These are phyloP conservation scores for Cystobasidium tubakii DNA, from an alignment of 768 basidiomycete genomes.

Conservation along the genomic window DNA sequence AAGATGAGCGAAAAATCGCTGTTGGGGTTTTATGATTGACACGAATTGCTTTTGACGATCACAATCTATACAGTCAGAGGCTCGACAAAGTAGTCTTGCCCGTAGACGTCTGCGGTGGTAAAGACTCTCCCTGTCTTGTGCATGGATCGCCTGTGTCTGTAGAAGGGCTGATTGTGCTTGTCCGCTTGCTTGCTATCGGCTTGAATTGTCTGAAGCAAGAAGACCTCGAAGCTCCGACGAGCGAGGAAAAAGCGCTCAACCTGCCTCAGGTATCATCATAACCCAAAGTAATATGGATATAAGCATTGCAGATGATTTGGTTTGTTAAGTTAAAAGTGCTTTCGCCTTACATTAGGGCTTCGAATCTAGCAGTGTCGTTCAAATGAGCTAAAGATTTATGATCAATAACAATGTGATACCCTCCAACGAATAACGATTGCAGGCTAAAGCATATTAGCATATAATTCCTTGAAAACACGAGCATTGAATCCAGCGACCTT, in stretches of 20 bases:
- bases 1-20: neutral
- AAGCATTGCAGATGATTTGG: no score
- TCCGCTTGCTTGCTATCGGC: no score
- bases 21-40: neutral
- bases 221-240: neutral
- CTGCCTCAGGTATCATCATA: no score
- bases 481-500: constrained; percentile 52
- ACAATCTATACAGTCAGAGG: neutral
- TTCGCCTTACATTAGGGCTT: neutral
- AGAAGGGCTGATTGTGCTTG: neutral
- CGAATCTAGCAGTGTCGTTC: no score
- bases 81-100: neutral
- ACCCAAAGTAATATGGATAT: no score
- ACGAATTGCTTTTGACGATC: neutral
- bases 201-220: neutral
- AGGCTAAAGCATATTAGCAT: neutral
- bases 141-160: neutral
- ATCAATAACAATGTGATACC: no score
- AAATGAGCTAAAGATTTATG: no score
- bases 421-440: neutral
- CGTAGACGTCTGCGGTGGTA: constrained; percentile 5
- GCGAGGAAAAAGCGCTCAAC: no score
- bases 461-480: neutral
- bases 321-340: no score
- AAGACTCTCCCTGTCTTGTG: constrained; percentile 32